Evolutionary conservation across 495 filamentous ascomycete genomes (phyloP).

Genomic region (Xylaria cubensis): DNA sequence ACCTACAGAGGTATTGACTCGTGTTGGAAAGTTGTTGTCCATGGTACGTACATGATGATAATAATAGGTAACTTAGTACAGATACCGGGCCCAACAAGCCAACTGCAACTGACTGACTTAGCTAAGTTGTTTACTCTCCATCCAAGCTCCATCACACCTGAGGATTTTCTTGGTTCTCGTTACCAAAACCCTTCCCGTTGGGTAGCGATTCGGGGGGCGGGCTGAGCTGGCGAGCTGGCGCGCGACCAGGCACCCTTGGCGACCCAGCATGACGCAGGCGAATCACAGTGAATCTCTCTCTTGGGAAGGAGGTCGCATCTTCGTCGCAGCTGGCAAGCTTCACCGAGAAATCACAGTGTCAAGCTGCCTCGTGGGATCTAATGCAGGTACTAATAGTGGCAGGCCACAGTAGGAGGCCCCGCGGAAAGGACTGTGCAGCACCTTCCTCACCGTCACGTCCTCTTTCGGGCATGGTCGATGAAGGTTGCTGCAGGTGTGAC

Average conservation of each 20-base stretch:
- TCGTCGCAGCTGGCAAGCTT: slow-evolving; percentile 17
- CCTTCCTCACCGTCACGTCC: slow-evolving; percentile 27
- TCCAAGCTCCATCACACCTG: not conserved
- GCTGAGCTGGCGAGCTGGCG: slow-evolving; percentile 6
- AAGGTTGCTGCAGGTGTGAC: slow-evolving; percentile 21
- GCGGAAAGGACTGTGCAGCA: slow-evolving; percentile 20
- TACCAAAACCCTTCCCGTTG: slow-evolving; percentile 15
- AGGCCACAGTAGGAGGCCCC: slow-evolving; percentile 9
- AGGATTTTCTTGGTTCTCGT: slow-evolving; percentile 2
- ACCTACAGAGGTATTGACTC: not conserved
- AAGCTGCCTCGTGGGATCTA: slow-evolving; percentile 32
- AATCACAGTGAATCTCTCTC: slow-evolving; percentile 11
- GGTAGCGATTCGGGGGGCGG: slow-evolving; percentile 22
- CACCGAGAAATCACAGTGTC: slow-evolving; percentile 29
- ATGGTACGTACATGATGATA: not conserved
- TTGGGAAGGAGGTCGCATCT: slow-evolving; percentile 3
- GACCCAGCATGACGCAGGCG: slow-evolving; percentile 23
- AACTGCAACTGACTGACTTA: not conserved
- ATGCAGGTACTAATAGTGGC: slow-evolving; percentile 31
- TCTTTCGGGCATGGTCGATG: slow-evolving; percentile 12
- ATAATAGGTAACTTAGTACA: too few species aligned
- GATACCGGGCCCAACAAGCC: too few species aligned
- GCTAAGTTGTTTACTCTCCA: not conserved
- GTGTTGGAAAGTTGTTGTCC: not conserved
- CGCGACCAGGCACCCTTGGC: slow-evolving; percentile 18